phyloP scores from a whole-genome alignment of 2,329 filamentous ascomycete genomes.

The Tolypocladium inflatum region DNA sequence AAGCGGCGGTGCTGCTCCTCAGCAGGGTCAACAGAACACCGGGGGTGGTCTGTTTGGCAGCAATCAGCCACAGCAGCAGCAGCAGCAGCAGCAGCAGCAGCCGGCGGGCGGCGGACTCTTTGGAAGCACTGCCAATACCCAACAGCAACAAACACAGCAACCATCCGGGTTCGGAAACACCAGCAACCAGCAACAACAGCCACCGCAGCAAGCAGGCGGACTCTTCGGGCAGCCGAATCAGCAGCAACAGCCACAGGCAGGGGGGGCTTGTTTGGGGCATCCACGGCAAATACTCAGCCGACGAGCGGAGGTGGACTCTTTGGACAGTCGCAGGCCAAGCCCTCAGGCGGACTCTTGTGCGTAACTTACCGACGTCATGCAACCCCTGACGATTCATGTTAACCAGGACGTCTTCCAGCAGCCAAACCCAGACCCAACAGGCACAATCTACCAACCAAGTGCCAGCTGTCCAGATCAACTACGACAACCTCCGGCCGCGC shows the following conservation, averaged over 20 bases:
- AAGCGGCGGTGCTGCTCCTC: background rate
- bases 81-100: slow-evolving; percentile 3
- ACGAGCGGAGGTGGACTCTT: slow-evolving; percentile 16
- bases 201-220: slow-evolving; percentile 13
- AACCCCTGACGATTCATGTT: background rate
- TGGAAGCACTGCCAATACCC: slow-evolving; percentile 15
- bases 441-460: slow-evolving; percentile 38
- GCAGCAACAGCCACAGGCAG: slow-evolving; percentile 12
- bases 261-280: slow-evolving; percentile 19
- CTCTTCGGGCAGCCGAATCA: slow-evolving; percentile 18
- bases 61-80: slow-evolving; percentile 6
- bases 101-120: slow-evolving; percentile 18
- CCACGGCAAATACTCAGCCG: slow-evolving; percentile 8
- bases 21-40: slow-evolving; percentile 1
- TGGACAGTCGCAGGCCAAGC: slow-evolving; percentile 23
- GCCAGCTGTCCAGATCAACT: slow-evolving; percentile 69
- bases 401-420: slow-evolving; percentile 11
- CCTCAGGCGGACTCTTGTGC: slow-evolving; percentile 22
- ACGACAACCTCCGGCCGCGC: slow-evolving; percentile 70
- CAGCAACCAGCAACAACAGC: slow-evolving; percentile 11
- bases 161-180: slow-evolving; percentile 11
- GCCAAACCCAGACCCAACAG: slow-evolving; percentile 18
- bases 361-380: slow-evolving; percentile 3
- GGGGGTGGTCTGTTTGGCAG: slow-evolving; percentile 6
- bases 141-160: slow-evolving; percentile 14